Base-by-base conservation (phyloP, 2,329 filamentous ascomycete genomes). In the Aaosphaeria arxii region DNA sequence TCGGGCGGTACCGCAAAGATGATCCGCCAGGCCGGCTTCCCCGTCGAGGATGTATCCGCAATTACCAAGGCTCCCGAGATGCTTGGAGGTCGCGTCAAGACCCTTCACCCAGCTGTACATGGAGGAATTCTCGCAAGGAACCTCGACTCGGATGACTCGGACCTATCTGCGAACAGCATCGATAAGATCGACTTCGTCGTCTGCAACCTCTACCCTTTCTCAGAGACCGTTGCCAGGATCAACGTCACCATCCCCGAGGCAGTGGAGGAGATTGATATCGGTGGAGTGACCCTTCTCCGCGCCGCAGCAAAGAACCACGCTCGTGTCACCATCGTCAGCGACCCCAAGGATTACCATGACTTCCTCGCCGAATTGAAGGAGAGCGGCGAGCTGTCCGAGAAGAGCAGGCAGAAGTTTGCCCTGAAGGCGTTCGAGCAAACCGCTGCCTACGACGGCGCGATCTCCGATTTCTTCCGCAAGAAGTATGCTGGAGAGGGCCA, bases 161-260 rank as follows among this genome's bases (percentile, higher is more conserved):
- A 99, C 68, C 86, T 99, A 43, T 90, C 64, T 4, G 62, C 64
- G 17, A 67, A 69, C 57, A 69, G 66, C 59, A 70, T 70, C 45
- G 65, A 70, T 48, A 70, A 70, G 62, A 70, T 73, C 43, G 71
- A 73, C 56, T 73, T 69, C 43, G 69, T 71, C 46, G 73, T 99
- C 70, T 97, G 94, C 86, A 99, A 99, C 77, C 82, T 99, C 40
- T 97, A 99, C 74, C 94, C 94, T 9, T 99, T 99, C 85, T 96
- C 96, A 79, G 91, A 97, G 71, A 99, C 94, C 31, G 86, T 99
- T 61, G 88, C 91, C 63, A 95, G 96, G 81, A 85, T 95, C 77
- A 95, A 96, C 66, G 94, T 99, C 64, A 97, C 92, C 52, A 89
- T 99, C 54, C 85, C 89, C 44, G 92, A 99, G 76, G 94, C 94